A percentile compares a stretch with the other conserved stretches of the same genome.
These are phyloP conservation scores for Onygenales sp. DNA, from an alignment of 2,329 filamentous ascomycete genomes.

Conservation along the genomic window DNA sequence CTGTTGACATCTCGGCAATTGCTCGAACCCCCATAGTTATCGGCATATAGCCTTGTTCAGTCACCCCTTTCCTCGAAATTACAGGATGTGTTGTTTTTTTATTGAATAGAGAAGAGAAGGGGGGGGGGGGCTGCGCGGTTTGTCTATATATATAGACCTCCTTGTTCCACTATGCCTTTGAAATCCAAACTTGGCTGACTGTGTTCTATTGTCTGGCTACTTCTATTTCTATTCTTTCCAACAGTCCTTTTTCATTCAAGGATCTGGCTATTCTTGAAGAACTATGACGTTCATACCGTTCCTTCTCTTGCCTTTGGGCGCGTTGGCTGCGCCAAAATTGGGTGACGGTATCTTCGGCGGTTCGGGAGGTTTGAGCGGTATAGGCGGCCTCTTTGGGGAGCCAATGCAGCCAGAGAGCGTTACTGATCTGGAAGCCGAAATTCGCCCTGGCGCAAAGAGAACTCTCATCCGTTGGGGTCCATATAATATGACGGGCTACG, in stretches of 20 bases:
- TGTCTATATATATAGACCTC: not conserved
- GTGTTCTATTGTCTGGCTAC: not conserved
- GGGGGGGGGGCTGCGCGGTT: not conserved
- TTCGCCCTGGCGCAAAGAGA: not conserved
- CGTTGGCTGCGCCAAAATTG: not conserved
- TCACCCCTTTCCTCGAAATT: not conserved
- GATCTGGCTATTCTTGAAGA: not conserved
- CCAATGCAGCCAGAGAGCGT: not conserved
- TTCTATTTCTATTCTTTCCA: not conserved
- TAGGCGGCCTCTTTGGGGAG: not conserved
- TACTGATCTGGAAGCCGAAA: not conserved
- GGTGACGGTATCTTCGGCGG: not conserved
- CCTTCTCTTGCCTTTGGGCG: not conserved
- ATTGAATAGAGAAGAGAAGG: no score
- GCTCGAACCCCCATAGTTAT: not conserved
- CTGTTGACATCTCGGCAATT: not conserved
- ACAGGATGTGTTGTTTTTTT: not conserved
- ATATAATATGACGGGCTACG: not conserved
- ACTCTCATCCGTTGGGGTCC: not conserved
- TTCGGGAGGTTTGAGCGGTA: not conserved
- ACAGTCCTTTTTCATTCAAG: not conserved
- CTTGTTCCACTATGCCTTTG: not conserved
- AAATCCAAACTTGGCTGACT: not conserved
- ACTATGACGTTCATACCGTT: not conserved
- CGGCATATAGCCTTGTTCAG: not conserved